Evolutionary conservation across 441 rosid genomes (phyloP), one percentile per base, ranked within the genome.

Genomic region (Adansonia grandidieri): DNA sequence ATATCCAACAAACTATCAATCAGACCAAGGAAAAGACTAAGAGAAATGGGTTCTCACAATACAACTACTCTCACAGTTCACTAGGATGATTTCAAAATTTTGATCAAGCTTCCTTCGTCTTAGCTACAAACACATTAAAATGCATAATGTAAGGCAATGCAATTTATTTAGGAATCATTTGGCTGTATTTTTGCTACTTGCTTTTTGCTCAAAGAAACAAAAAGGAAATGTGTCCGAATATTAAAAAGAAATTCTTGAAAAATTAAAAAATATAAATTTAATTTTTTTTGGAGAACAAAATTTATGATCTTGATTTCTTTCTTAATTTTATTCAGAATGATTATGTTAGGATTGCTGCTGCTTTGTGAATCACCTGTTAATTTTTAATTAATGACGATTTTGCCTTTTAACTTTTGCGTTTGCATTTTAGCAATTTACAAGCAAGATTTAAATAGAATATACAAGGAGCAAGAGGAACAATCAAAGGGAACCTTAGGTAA

Each of bases 51-150:
- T 58, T 40, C 37, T 58, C 56, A 60, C 3, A 11, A 50, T 60
- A 40, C 6, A 20, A 73, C 51, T 13, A 42, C 32, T 72, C 64
- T 72, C 60, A 37, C 3, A 2, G 76, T 58, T 73, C 76, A 73
- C 13, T 60, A 74, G 14, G 7, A 44, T 22, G 42, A 22, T 1
- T 44, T 44, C 42, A 22, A 74, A 20, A 6, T 72, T 47, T 60
- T 58, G 6, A 22, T 40, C 28, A 73, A 20, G 69, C 69, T 58
- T 60, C 40, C 9, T 61, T 44, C 57, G 14, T 11, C 24, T 74
- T 45, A 60, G 57, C 69, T 24, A 45, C 15, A 58, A 9, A 73
- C 15, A 42, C 13, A 57, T 22, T 17, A 40, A 72, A 8, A 19
- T 17, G 50, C 3, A 17, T 22, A 57, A 40, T n/a, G 62, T 6